Evolutionary conservation across 2,329 filamentous ascomycete species (phyloP).

Genomic region (Monosporascus sp.): DNA sequence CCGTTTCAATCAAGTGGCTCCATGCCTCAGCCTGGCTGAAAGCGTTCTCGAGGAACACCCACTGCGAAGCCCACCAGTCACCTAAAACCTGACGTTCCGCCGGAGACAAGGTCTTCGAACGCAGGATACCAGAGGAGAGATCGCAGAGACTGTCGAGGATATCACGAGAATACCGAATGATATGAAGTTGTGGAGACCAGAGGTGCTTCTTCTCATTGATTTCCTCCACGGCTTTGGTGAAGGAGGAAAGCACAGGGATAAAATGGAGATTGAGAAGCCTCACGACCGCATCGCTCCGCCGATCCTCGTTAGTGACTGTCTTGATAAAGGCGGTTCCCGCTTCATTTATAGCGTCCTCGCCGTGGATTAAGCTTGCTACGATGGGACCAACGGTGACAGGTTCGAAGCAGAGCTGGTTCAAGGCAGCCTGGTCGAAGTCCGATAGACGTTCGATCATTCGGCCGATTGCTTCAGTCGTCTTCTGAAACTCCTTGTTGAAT

Average conservation of each 20-base stretch:
- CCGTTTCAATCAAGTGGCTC: slow-evolving; percentile 71
- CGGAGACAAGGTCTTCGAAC: slow-evolving; percentile 48
- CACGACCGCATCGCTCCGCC: slow-evolving; percentile 44
- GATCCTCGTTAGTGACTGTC: slow-evolving; percentile 64
- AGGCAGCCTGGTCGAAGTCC: slow-evolving; percentile 64
- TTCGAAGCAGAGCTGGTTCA: slow-evolving; percentile 65
- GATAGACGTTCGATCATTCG: slow-evolving; percentile 73
- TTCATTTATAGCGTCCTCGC: slow-evolving; percentile 72
- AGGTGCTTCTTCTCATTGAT: slow-evolving; percentile 39
- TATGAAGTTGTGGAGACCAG: slow-evolving; percentile 53
- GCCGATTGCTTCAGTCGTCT: slow-evolving; percentile 55
- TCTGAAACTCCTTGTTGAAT: slow-evolving; percentile 69
- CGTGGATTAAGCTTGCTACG: slow-evolving; percentile 74
- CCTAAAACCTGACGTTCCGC: slow-evolving; percentile 62
- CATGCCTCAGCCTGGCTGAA: slow-evolving; percentile 80
- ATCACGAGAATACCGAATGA: slow-evolving; percentile 52
- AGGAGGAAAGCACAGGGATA: slow-evolving; percentile 36
- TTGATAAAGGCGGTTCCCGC: slow-evolving; percentile 80
- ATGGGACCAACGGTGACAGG: slow-evolving; percentile 66
- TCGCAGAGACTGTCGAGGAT: slow-evolving; percentile 53
- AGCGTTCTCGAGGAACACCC: slow-evolving; percentile 74
- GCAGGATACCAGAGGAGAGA: slow-evolving; percentile 48
- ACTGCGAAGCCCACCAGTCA: slow-evolving; percentile 78
- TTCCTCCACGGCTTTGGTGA: slow-evolving; percentile 35
- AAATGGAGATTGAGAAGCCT: slow-evolving; percentile 41